These are phyloP conservation scores for Flaveria bidentis DNA, from an alignment of 129 eudicot species.

Conservation along the genomic window DNA sequence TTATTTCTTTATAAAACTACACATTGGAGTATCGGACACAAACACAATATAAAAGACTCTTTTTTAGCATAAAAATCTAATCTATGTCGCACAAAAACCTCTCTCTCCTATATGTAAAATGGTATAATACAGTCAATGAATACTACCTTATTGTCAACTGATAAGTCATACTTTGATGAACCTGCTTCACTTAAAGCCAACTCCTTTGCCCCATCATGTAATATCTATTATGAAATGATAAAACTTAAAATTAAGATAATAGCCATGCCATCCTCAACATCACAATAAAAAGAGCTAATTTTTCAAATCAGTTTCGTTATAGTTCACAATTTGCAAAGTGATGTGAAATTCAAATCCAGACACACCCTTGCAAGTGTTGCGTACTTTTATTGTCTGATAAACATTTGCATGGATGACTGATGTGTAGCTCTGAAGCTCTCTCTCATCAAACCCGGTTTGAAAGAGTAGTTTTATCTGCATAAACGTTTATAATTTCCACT, in stretches of 20 bases:
- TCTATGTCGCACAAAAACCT: not conserved
- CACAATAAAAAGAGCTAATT: not conserved
- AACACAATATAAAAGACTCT: not conserved
- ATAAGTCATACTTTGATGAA: constrained; percentile 66
- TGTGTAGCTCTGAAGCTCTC: constrained; percentile 86
- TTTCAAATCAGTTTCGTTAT: constrained; percentile 1
- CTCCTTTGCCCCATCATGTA: constrained; percentile 85
- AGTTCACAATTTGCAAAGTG: constrained; percentile 19
- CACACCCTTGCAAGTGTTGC: constrained; percentile 82
- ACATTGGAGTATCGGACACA: not conserved
- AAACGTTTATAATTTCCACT: not conserved
- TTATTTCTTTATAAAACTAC: not conserved
- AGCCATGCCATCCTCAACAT: constrained; percentile 12
- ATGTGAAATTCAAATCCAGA: constrained; percentile 46
- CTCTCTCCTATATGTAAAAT: not conserved
- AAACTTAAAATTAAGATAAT: not conserved
- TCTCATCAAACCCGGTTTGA: constrained; percentile 91
- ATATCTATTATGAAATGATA: constrained; percentile 48
- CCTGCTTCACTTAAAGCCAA: constrained; percentile 66
- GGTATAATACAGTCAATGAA: not conserved
- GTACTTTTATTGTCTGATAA: constrained; percentile 96
- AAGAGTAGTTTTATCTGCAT: constrained; percentile 94
- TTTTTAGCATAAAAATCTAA: not conserved
- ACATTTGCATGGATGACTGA: constrained; percentile 96
- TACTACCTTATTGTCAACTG: constrained; percentile 72